Evolutionary conservation across 352 stramenopile genomes (phyloP).

Genomic region (Phytopythium cucurbitacearum): DNA sequence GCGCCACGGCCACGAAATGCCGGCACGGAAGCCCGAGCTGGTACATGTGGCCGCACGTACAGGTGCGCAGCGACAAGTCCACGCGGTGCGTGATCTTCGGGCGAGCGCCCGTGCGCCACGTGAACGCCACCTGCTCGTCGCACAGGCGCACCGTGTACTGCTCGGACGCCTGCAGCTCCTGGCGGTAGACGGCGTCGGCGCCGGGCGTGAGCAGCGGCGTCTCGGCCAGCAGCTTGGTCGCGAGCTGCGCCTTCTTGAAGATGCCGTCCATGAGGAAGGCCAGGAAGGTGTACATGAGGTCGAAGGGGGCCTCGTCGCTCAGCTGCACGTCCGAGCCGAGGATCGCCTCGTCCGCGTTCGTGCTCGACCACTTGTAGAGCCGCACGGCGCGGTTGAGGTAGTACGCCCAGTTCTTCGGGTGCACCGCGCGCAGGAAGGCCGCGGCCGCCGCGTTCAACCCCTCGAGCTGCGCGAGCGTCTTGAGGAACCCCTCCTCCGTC

Average conservation of each 20-base stretch:
- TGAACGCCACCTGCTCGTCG: slow-evolving; percentile 69
- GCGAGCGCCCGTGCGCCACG: slow-evolving; percentile 57
- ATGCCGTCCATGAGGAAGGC: slow-evolving; percentile 73
- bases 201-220: slow-evolving; percentile 49
- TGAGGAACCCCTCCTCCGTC: slow-evolving; percentile 52
- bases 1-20: slow-evolving; percentile 64
- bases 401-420: slow-evolving; percentile 66
- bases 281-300: slow-evolving; percentile 76
- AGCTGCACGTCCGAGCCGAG: slow-evolving; percentile 49
- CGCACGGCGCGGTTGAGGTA: slow-evolving; percentile 57
- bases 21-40: slow-evolving; percentile 75
- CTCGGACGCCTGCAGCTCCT: slow-evolving; percentile 55
- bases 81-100: slow-evolving; percentile 71
- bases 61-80: slow-evolving; percentile 51
- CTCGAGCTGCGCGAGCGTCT: slow-evolving; percentile 44
- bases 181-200: slow-evolving; percentile 57
- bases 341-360: slow-evolving; percentile 48
- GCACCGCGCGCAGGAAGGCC: slow-evolving; percentile 49
- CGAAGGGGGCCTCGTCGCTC: slow-evolving; percentile 74
- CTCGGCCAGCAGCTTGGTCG: slow-evolving; percentile 43
- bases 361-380: slow-evolving; percentile 69
- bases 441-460: slow-evolving; percentile 45
- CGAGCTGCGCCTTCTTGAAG: slow-evolving; percentile 71
- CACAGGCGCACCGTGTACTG: slow-evolving; percentile 54
- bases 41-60: slow-evolving; percentile 66